Percentiles rank a stretch among this genome's conserved stretches.
Evolutionary conservation across 768 basidiomycete genomes (phyloP).

Genomic region (Crucibulum laeve): DNA sequence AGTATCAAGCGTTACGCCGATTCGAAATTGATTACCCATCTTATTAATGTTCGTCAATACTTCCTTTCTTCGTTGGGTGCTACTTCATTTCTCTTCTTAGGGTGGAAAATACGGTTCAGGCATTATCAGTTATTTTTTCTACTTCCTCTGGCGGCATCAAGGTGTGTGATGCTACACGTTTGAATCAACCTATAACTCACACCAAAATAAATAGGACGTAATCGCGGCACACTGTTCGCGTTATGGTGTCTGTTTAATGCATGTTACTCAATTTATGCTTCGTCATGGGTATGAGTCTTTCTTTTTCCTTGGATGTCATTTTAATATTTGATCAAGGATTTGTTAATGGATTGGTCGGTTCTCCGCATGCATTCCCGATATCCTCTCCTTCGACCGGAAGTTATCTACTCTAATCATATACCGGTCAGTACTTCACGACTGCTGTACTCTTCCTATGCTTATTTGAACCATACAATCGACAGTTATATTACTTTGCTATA

Average conservation of each 20-base stretch:
- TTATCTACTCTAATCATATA: conserved; percentile 65
- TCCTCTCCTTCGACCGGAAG: conserved; percentile 65
- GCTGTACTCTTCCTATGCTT: background rate
- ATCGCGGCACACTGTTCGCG: conserved; percentile 48
- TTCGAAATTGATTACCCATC: conserved; percentile 66
- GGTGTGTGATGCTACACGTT: conserved; percentile 30
- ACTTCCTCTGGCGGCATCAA: conserved; percentile 74
- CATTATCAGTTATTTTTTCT: conserved; percentile 61
- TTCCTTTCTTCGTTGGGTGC: conserved; percentile 1
- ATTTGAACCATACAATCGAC: background rate
- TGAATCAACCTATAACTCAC: background rate
- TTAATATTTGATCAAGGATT: conserved; percentile 45
- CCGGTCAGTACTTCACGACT: conserved; percentile 35
- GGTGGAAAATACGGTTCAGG: conserved; percentile 80
- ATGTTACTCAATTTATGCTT: conserved; percentile 65
- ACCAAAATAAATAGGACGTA: conserved; percentile 14
- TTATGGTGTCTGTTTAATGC: conserved; percentile 66
- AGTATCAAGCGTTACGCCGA: conserved; percentile 85
- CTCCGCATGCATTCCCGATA: conserved; percentile 52
- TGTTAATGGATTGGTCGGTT: conserved; percentile 91
- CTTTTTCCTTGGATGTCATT: background rate
- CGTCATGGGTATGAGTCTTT: conserved; percentile 62
- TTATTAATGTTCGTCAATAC: conserved; percentile 67
- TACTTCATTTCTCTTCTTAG: conserved; percentile 29
- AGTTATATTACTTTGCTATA: conserved; percentile 80